Base-by-base conservation (phyloP, 495 filamentous ascomycete species). In the Aspergillus wentii region DNA sequence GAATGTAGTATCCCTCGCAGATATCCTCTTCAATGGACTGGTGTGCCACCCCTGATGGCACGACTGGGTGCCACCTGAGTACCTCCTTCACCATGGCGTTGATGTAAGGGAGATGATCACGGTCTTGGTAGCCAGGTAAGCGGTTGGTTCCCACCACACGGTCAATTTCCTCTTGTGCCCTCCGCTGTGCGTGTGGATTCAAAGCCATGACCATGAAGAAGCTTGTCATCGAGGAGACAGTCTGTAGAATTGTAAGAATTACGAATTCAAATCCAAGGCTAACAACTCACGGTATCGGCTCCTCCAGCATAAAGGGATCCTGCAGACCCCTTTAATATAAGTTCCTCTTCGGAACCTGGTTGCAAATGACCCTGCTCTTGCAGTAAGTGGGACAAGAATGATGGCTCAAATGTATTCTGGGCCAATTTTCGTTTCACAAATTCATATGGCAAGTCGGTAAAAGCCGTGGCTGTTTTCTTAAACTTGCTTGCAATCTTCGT, bases 81-180 rank as follows among this genome's bases (percentile, higher is more conserved):
- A 55, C 44, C 30, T 73, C 69, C 39, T 63, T 64, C 7, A 71
- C 51, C 10, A 68, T 39, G 13, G 61, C 63, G 13, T 59, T 42
- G 16, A 69, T 52, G 25, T 73, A 73, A 0, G 60, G 63, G 1
- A 73, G 48, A 7, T 54, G 40, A 3, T 52, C 40, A 5, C 45
- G 46, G 33, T 63, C 59, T 7, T 30, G 22, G 29, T 49, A 52
- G 11, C 17, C 21, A 8, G 59, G 59, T 8, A 62, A 43, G 13
- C 47, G 48, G 15, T 26, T 16, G 1, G n/a, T 33, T 1, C 71
- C 72, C 9, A 76, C 49, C 5, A 76, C 65, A 11, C 47, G 48
- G 41, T 81, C 76, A 17, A 83, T 46, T 44, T 83, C 76, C n/a
- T 63, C 61, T 41, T 76, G 76, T 2, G 76, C 75, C 30, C 68